A percentile compares a stretch with the other conserved stretches of the same genome.
phyloP scores from a whole-genome alignment of 2,329 filamentous ascomycete species.

The Aureobasidium mangrovei region DNA sequence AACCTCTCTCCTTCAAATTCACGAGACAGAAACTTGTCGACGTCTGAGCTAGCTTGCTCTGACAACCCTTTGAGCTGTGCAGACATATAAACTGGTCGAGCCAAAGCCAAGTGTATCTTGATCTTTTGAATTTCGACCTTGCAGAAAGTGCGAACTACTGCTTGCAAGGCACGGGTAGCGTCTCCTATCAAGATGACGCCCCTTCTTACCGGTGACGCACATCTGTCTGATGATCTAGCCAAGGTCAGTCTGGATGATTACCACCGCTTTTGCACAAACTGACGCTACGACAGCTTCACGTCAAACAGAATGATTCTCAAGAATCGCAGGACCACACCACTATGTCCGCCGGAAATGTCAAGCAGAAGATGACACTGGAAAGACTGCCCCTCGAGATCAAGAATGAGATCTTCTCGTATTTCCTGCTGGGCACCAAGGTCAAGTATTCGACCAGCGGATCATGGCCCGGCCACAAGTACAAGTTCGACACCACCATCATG shows the following conservation, averaged over 20 bases:
- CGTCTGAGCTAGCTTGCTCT: too few relatives aligned
- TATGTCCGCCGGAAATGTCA: not conserved
- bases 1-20: too few relatives aligned
- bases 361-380: not conserved
- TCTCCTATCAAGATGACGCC: not conserved
- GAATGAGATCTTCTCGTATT: slow-evolving; percentile 5
- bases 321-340: not conserved
- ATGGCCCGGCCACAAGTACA: not conserved
- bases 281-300: not conserved
- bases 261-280: not conserved
- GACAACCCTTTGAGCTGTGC: too few relatives aligned
- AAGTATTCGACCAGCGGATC: not conserved
- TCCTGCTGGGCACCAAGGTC: slow-evolving; percentile 5
- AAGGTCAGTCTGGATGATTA: not conserved
- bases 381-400: slow-evolving; percentile 10
- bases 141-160: not conserved
- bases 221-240: not conserved
- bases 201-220: too few relatives aligned
- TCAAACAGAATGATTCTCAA: not conserved
- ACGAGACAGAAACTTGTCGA: too few relatives aligned
- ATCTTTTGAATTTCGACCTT: not conserved
- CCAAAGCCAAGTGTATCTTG: too few relatives aligned
- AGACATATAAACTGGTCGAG: too few relatives aligned
- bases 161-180: not conserved
- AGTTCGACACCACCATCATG: slow-evolving; percentile 1